Evolutionary conservation across 352 stramenopile species (phyloP), one percentile per base, ranked within the genome.

Genomic region (Globisporangium polare): DNA sequence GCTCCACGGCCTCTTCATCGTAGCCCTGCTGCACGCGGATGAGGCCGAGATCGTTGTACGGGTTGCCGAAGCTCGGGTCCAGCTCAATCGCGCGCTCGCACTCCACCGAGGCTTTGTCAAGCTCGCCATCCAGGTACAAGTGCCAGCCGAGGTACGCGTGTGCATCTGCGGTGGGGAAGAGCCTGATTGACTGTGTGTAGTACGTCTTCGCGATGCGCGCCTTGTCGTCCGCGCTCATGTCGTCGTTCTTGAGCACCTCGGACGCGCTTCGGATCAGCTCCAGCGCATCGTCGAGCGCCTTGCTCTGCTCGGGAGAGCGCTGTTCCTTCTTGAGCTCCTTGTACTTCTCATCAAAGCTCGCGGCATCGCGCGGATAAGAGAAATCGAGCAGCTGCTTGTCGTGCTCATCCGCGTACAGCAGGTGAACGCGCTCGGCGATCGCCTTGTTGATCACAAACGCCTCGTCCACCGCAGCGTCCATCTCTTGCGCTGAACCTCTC

Each of bases 11-110:
- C 46, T 88, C 80, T 1, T 85, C 63, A 33, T 86, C 72, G 42
- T 69, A 73, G 3, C 79, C 83, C 61, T 90, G 73, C 17, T 89
- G 67, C 5, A 85, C 68, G 6, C 77, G 78, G 27, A 92, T 85
- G 7, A 89, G 65, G 3, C 75, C 83, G 26, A 92, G 74, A 43
- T 89, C 77, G 53, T 90, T 90, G 66, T 90, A 92, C 24, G 83
- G 53, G 27, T 89, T 90, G 4, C 83, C 83, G 52, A 90, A 86
- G 35, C 65, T 50, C 26, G 80, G 79, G 35, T 92, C 83, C n/a
- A 92, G 53, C 56, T 79, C 69, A 33, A 90, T 89, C 29, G 83
- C 80, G 12, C 71, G 69, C 45, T 83, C 65, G 46, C 79, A 89
- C 57, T 92, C 72, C n/a, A 41, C 60, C 5, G 85, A 68, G 0